Conservation (phyloP, 1,284 basidiomycete species). For the Agaricales sp. region DNA sequence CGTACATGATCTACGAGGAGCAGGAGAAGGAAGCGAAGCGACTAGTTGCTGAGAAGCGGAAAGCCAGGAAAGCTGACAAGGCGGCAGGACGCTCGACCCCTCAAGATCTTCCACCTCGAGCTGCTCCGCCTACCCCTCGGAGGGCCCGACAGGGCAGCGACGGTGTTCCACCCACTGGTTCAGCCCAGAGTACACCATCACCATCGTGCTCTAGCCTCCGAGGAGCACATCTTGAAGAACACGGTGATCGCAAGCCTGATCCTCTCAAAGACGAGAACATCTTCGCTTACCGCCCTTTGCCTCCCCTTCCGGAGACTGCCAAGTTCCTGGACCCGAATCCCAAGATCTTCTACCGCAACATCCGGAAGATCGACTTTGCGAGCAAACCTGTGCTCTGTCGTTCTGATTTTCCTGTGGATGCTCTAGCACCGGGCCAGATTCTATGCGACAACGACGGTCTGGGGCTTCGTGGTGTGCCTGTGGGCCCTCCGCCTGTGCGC, state of each 20-base stretch:
- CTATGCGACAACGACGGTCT: not conserved
- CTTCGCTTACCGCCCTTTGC: not conserved
- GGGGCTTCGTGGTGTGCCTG: not conserved
- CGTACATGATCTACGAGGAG: conserved; percentile 51
- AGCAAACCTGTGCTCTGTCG: not conserved
- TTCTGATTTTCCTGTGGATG: not conserved
- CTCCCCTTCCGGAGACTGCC: conserved; percentile 9
- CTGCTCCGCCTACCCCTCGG: conserved; percentile 51
- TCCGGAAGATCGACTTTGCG: not conserved
- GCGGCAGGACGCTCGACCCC: not conserved
- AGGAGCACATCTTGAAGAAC: not conserved
- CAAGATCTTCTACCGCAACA: conserved; percentile 52
- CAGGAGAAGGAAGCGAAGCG: conserved; percentile 36
- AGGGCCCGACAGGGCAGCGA: conserved; percentile 24
- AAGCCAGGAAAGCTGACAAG: conserved; percentile 6
- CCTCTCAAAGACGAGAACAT: not conserved
- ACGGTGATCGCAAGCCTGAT: not conserved
- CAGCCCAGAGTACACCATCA: conserved; percentile 9
- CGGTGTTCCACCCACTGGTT: conserved; percentile 7
- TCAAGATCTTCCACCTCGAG: conserved; percentile 33
- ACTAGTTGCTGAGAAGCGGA: conserved; percentile 11
- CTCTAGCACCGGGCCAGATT: not conserved
- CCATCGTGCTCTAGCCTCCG: conserved; percentile 14
- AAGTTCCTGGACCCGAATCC: conserved; percentile 60
- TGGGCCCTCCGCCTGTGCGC: not conserved